Percentiles rank a stretch among this genome's conserved stretches.
Conservation (phyloP, 2,329 filamentous ascomycete genomes). For the Venturia asperata region DNA sequence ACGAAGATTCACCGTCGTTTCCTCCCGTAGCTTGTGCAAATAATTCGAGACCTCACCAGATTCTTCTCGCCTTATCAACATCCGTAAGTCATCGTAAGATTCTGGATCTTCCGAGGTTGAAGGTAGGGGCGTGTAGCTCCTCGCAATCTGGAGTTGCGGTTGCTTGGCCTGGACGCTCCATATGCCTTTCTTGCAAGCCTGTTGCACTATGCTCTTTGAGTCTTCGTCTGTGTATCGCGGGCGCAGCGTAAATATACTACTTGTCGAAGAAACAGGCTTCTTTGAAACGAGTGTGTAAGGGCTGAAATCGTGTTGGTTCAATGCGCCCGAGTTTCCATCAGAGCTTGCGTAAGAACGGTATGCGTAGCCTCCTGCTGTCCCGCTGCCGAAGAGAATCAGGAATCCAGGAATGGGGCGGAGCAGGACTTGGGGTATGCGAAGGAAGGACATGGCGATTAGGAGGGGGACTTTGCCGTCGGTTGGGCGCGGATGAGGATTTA, state of each 20-base stretch:
- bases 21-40: constrained; percentile 56
- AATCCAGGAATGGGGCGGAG: constrained; percentile 1
- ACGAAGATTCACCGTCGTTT: constrained; percentile 63
- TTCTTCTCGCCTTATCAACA: constrained; percentile 71
- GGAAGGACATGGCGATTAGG: background rate
- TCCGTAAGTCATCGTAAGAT: constrained; percentile 26
- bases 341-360: background rate
- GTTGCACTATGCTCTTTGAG: constrained; percentile 34
- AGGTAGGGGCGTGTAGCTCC: constrained; percentile 85
- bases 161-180: constrained; percentile 94
- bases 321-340: constrained; percentile 23
- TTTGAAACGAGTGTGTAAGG: constrained; percentile 58
- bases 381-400: constrained; percentile 8
- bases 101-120: background rate
- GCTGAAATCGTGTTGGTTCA: constrained; percentile 57
- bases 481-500: background rate
- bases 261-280: constrained; percentile 58
- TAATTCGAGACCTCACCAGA: constrained; percentile 84
- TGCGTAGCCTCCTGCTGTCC: constrained; percentile 9
- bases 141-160: constrained; percentile 83
- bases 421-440: constrained; percentile 7
- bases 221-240: constrained; percentile 27
- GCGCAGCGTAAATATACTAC: constrained; percentile 59
- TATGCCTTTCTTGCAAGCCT: constrained; percentile 40
- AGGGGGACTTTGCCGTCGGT: background rate